Conservation (phyloP, 768 basidiomycete species). For the Cystofilobasidium bisporidii region DNA sequence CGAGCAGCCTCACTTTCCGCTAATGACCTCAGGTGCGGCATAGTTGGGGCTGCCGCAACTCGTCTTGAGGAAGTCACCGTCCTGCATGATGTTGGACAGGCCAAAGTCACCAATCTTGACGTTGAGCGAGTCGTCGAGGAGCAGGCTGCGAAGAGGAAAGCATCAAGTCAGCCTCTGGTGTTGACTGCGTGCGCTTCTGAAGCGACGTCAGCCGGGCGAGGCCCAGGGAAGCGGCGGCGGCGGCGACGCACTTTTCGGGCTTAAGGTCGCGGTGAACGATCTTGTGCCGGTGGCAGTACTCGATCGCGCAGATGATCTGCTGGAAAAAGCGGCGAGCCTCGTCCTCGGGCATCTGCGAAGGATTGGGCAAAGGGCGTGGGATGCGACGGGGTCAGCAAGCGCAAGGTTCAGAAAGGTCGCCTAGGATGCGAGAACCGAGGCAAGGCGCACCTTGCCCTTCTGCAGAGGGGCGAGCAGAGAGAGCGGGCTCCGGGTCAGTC, state of each 20-base stretch:
- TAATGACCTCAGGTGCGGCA: constrained; percentile 95
- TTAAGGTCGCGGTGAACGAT: constrained; percentile 98
- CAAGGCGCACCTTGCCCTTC: constrained; percentile 50
- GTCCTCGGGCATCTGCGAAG: constrained; percentile 60
- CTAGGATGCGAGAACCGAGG: not conserved
- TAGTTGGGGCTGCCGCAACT: constrained; percentile 98
- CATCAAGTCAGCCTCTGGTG: constrained; percentile 49
- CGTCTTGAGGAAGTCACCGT: constrained; percentile 92
- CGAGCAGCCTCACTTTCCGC: constrained; percentile 52
- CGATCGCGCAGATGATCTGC: constrained; percentile 93
- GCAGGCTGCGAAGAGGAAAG: constrained; percentile 43
- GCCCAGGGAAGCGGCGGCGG: too few relatives aligned
- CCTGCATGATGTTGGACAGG: constrained; percentile 86
- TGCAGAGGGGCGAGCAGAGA: not conserved
- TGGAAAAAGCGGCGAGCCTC: constrained; percentile 93
- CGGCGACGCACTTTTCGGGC: constrained; percentile 73
- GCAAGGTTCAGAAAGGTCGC: not conserved
- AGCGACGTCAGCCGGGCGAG: too few relatives aligned
- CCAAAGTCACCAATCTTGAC: constrained; percentile 99
- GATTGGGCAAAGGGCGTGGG: not conserved
- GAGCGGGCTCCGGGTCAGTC: not conserved
- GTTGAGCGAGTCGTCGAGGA: constrained; percentile 43
- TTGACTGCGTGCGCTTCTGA: too few relatives aligned
- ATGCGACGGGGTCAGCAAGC: too few relatives aligned
- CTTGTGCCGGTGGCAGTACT: constrained; percentile 67